These are phyloP conservation scores for Candida orba DNA, from an alignment of 805 yeast species.

Conservation along the genomic window DNA sequence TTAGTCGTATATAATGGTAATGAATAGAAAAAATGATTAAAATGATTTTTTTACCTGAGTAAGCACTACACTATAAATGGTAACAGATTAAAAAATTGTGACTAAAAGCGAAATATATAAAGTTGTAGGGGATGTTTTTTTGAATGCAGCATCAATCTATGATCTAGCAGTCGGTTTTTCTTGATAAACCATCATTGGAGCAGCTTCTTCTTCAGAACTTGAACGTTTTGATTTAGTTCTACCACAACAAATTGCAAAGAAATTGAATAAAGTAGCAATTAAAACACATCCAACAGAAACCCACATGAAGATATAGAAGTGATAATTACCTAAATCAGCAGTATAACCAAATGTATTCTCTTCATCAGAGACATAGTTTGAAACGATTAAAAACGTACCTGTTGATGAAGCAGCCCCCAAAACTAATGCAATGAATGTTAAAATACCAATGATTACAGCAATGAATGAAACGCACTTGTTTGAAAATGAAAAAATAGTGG, in stretches of 20 bases:
- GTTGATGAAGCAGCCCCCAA: slow-evolving; percentile 53
- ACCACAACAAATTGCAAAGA: slow-evolving; percentile 37
- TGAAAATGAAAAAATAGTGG: slow-evolving; percentile 38
- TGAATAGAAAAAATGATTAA: neutral
- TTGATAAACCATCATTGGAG: slow-evolving; percentile 16
- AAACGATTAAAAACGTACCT: slow-evolving; percentile 47
- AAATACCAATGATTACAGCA: slow-evolving; percentile 36
- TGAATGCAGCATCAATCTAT: neutral
- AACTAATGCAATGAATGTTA: slow-evolving; percentile 32
- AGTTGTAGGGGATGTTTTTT: neutral
- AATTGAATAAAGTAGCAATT: slow-evolving; percentile 28
- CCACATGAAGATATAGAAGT: slow-evolving; percentile 59
- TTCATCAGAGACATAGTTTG: slow-evolving; percentile 43
- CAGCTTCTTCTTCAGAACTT: slow-evolving; percentile 1
- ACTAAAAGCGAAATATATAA: neutral
- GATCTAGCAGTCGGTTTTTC: slow-evolving; percentile 8
- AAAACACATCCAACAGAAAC: slow-evolving; percentile 45
- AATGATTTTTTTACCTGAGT: too few species aligned
- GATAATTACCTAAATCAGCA: slow-evolving; percentile 39
- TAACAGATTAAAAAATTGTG: too few species aligned
- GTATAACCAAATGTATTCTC: slow-evolving; percentile 43
- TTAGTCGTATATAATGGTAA: neutral
- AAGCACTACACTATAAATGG: too few species aligned
- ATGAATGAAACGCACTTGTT: slow-evolving; percentile 38
- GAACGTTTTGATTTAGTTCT: slow-evolving; percentile 10